Base-by-base conservation (phyloP, 192 early-diverging fungal genomes). In the Coemansia sp. region DNA sequence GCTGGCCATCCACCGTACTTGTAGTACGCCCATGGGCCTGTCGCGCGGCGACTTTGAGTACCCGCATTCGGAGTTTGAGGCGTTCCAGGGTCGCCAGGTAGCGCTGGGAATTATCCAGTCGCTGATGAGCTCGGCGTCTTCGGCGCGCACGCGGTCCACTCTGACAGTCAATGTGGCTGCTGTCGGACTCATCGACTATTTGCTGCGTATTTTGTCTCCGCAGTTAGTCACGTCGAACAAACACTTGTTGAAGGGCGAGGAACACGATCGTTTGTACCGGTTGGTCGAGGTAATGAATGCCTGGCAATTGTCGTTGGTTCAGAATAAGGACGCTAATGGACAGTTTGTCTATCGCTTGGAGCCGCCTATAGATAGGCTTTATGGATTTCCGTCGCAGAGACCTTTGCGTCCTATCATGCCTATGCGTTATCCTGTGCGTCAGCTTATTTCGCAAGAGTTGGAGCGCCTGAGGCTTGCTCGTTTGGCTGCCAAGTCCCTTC, bases 361-460 rank as follows among this genome's bases (percentile, higher is more conserved):
- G 65, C 97, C 97, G 90, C 96, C 88, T 67, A 87, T 86, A 20
- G 63, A 85, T 67, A 68, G 71, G 15, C 49, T 85, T 33, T 69
- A 70, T 63, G 74, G 62, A 4, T 73, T 80, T 18, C 38, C 31
- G n/a, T 54, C 44, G 7, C 68, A 54, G 22, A 69, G 75, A 0
- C 74, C 71, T 2, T 51, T 66, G 11, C 47, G 52, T 7, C 20
- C 47, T 0, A 66, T 90, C 15, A 65, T 91, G 73, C 75, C 89
- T 6, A 89, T 76, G 57, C 84, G 85, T n/a, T 93, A 95, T 75
- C 90, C 93, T 0, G 88, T 93, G 7, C 87, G 92, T 52, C 94
- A 95, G 79, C 74, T 97, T 55, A 88, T 96, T 67, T 77, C 93
- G 1, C 91, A 91, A 69, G 92, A 95, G 85, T 89, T 93, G 66